Evolutionary conservation across 139 green algal genomes (phyloP).

Genomic region (Bryopsis sp.): DNA sequence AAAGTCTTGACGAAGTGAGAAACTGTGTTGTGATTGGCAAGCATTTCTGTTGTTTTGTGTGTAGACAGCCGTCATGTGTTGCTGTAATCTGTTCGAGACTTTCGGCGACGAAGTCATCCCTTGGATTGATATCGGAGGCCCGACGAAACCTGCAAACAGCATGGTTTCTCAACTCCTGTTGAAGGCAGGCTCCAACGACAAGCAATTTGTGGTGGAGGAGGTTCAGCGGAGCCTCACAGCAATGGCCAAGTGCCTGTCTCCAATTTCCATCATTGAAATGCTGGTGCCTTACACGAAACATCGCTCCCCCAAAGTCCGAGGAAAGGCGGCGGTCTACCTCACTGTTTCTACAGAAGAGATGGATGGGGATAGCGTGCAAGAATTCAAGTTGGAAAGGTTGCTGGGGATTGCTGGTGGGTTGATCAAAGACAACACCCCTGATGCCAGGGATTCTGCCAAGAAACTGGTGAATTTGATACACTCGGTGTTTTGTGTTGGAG

Average conservation of each 20-base stretch:
- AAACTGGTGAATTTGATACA: constrained; percentile 22
- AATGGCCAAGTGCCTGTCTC: constrained; percentile 19
- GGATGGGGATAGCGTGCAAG: constrained; percentile 2
- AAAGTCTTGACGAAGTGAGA: too few species aligned
- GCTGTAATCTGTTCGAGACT: constrained; percentile 30
- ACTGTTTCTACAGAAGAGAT: constrained; percentile 20
- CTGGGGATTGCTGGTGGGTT: constrained; percentile 26
- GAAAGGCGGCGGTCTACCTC: constrained; percentile 25
- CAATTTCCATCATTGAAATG: constrained; percentile 19
- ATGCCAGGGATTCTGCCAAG: constrained; percentile 38
- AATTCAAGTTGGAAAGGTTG: constrained; percentile 22
- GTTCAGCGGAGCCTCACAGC: constrained; percentile 27
- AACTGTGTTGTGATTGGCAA: too few species aligned
- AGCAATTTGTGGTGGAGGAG: constrained; percentile 58
- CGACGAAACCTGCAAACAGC: constrained; percentile 30
- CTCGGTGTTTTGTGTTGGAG: too few species aligned
- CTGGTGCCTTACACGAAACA: constrained; percentile 45
- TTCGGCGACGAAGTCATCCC: constrained; percentile 29
- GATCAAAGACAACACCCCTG: constrained; percentile 50
- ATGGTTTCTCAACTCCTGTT: constrained; percentile 46
- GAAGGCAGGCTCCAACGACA: constrained; percentile 48
- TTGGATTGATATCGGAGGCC: constrained; percentile 32
- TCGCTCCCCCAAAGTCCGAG: constrained; percentile 29
- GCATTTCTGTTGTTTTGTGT: background rate
- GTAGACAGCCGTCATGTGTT: constrained; percentile 7